Conservation (phyloP, 2,329 filamentous ascomycete genomes). For the Trematosphaeria pertusa region DNA sequence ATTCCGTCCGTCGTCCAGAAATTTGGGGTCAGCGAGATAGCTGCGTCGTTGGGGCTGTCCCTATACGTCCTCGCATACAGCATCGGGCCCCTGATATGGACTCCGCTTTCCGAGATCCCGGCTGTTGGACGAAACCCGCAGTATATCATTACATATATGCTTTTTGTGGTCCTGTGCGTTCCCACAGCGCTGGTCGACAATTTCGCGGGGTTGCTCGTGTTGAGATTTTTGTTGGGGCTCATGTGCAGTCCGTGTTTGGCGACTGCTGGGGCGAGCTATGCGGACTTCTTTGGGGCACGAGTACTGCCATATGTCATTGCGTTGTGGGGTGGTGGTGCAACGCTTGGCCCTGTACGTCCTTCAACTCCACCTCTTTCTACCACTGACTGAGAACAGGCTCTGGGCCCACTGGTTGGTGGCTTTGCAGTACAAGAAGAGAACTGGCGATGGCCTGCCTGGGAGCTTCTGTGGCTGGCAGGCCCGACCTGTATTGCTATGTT, state of each 20-base stretch:
- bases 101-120: constrained; percentile 62
- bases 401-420: constrained; percentile 27
- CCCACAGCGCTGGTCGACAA: constrained; percentile 66
- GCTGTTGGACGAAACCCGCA: constrained; percentile 68
- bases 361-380: no score
- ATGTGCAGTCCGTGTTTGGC: constrained; percentile 29
- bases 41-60: constrained; percentile 78
- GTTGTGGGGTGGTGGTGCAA: constrained; percentile 15
- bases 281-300: constrained; percentile 35
- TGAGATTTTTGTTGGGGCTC: constrained; percentile 34
- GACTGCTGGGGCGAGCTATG: constrained; percentile 26
- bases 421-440: constrained; percentile 22
- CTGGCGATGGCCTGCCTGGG: constrained; percentile 32
- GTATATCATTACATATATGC: constrained; percentile 68
- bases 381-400: no score
- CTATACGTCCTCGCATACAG: constrained; percentile 78
- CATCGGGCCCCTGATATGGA: constrained; percentile 58
- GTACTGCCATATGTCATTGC: constrained; percentile 44
- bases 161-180: constrained; percentile 70
- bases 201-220: constrained; percentile 65
- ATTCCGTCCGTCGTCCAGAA: constrained; percentile 52
- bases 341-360: constrained; percentile 34
- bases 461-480: constrained; percentile 30
- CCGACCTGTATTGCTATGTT: constrained; percentile 28
- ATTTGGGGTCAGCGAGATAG: constrained; percentile 59